Evolutionary conservation across 805 yeast species (phyloP).

Genomic region (Pichia occidentalis): DNA sequence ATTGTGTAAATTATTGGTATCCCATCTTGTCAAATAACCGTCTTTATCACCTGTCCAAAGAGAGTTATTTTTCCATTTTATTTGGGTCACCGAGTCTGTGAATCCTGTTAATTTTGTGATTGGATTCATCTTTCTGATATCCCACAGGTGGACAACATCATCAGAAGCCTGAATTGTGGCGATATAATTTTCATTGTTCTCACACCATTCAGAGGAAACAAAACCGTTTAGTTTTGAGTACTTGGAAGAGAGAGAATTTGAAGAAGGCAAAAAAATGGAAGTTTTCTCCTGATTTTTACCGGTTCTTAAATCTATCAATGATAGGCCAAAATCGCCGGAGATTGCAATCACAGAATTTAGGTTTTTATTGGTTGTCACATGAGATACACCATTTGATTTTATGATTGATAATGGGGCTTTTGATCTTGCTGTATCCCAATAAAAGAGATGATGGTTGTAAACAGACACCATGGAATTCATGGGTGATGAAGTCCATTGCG

Average conservation of each 20-base stretch:
- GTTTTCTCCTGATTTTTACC: constrained; percentile 23
- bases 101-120: constrained; percentile 52
- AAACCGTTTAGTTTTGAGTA: constrained; percentile 24
- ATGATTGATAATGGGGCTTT: constrained; percentile 53
- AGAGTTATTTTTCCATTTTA: constrained; percentile 49
- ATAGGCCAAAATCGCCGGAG: constrained; percentile 68
- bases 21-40: constrained; percentile 65
- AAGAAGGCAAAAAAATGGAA: constrained; percentile 7
- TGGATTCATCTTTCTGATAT: constrained; percentile 53
- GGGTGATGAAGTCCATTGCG: constrained; percentile 37
- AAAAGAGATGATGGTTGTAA: constrained; percentile 62
- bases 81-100: constrained; percentile 42
- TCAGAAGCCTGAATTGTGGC: constrained; percentile 55
- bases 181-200: constrained; percentile 49
- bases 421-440: constrained; percentile 67
- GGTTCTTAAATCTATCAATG: constrained; percentile 63
- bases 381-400: constrained; percentile 42
- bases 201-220: constrained; percentile 55
- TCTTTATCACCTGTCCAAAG: constrained; percentile 56
- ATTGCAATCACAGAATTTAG: constrained; percentile 51
- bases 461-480: constrained; percentile 49
- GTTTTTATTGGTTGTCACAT: constrained; percentile 43
- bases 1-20: constrained; percentile 9
- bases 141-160: constrained; percentile 60
- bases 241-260: background rate